Evolutionary conservation across 805 yeast species (phyloP), one percentile per base, ranked within the genome.

Genomic region (Tetrapisispora arboricola): DNA sequence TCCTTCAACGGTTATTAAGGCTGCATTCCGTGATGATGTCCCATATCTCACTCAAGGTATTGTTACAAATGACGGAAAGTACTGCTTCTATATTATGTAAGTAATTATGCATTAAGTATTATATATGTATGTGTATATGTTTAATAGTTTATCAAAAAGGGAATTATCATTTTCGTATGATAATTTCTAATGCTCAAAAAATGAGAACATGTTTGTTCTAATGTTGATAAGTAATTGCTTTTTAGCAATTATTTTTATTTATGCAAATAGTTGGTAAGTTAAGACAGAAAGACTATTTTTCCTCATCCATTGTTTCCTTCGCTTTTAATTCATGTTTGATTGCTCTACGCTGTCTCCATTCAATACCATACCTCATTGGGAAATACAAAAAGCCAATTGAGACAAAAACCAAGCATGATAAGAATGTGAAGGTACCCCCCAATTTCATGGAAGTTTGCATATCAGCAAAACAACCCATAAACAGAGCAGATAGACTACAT

Each of bases 371-470:
- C 20, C 49, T 53, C 58, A 65, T 53, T 8, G 69, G 68, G 13
- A 66, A 47, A 17, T 57, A 49, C 15, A 65, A 45, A 20, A 53
- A 17, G 13, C 50, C 45, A 20, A 59, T 58, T 0, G 58, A 53
- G 11, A 58, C 25, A 15, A 63, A 32, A 20, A 72, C 63, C 5
- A 79, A 35, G 0, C 72, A 81, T 9, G 79, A 75, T 67, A 83
- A 61, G 16, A 86, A 65, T 0, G 90, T 76, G 54, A 78, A 83
- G 0, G 84, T 72, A 10, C 94, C 92, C 1, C 95, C 95, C 6
- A 75, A 58, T 0, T 78, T 75, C 72, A 86, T 65, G 1, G 67
- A 46, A 1, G 39, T 39, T 26, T 69, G 68, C 87, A 85, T 80
- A 38, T 65, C 68, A 7, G 78, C 71, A 15, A 84, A 65, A 7